phyloP scores from a whole-genome alignment of 768 basidiomycete genomes.

The Leucocoprinus sp. region DNA sequence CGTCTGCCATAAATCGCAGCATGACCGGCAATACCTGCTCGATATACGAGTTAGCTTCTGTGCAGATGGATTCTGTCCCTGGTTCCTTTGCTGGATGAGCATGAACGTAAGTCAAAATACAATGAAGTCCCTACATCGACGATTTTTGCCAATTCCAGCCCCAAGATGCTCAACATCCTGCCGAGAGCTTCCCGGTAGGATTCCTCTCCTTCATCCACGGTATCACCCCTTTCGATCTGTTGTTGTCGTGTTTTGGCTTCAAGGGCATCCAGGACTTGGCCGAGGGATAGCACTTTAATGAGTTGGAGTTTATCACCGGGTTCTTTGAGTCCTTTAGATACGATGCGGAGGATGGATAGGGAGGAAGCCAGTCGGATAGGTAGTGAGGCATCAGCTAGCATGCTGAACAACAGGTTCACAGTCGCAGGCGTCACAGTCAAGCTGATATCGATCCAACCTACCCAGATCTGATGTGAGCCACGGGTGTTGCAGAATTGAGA shows the following conservation, averaged over 20 bases:
- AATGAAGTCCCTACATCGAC: slow-evolving; percentile 51
- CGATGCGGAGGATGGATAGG: slow-evolving; percentile 70
- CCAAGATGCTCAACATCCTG: slow-evolving; percentile 72
- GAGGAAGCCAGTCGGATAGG: slow-evolving; percentile 80
- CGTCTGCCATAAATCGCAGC: slow-evolving; percentile 84
- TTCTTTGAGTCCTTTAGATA: slow-evolving; percentile 92
- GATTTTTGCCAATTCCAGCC: slow-evolving; percentile 76
- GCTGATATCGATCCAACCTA: slow-evolving; percentile 98
- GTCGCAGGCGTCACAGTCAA: slow-evolving; percentile 89
- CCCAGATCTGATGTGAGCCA: neutral
- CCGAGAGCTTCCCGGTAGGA: slow-evolving; percentile 86
- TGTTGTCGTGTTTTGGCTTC: slow-evolving; percentile 68
- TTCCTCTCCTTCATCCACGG: slow-evolving; percentile 82
- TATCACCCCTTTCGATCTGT: slow-evolving; percentile 55
- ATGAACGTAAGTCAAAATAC: slow-evolving; percentile 12
- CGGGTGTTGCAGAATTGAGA: neutral
- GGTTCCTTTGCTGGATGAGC: slow-evolving; percentile 39
- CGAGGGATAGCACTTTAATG: slow-evolving; percentile 81
- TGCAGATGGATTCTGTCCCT: slow-evolving; percentile 46
- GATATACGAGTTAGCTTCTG: slow-evolving; percentile 58
- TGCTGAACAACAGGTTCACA: slow-evolving; percentile 73
- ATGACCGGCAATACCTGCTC: slow-evolving; percentile 69
- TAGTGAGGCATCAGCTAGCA: slow-evolving; percentile 71
- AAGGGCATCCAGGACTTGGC: slow-evolving; percentile 71
- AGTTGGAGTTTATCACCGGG: slow-evolving; percentile 83